phyloP scores from a whole-genome alignment of 768 basidiomycete genomes.

The Collybiopsis luxurians region DNA sequence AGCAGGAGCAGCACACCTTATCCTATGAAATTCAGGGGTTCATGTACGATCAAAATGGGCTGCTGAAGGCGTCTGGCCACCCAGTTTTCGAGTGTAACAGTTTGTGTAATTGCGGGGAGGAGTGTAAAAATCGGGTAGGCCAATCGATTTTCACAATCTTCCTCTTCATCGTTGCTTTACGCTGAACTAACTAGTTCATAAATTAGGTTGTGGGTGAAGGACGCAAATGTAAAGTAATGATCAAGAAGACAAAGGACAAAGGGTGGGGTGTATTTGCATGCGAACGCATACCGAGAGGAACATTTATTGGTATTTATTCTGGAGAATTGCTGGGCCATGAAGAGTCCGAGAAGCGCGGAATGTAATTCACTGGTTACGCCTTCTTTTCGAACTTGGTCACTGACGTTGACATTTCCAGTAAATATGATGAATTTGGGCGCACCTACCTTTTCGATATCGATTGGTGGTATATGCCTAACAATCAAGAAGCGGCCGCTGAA shows the following conservation, averaged over 20 bases:
- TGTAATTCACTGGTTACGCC: constrained; percentile 36
- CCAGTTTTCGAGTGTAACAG: constrained; percentile 89
- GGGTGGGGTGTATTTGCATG: constrained; percentile 90
- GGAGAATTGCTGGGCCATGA: constrained; percentile 77
- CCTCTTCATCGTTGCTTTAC: not conserved
- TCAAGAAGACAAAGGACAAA: constrained; percentile 71
- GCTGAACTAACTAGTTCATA: not conserved
- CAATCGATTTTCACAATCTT: not conserved
- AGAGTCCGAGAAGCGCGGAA: constrained; percentile 65
- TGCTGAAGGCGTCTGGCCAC: constrained; percentile 44
- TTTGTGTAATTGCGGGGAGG: constrained; percentile 75
- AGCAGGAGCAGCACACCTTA: constrained; percentile 45
- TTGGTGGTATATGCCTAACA: constrained; percentile 57
- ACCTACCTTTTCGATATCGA: constrained; percentile 87
- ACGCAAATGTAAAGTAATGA: constrained; percentile 55
- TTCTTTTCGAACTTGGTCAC: not conserved
- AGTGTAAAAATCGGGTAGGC: constrained; percentile 79
- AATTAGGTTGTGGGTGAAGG: constrained; percentile 82
- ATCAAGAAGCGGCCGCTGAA: constrained; percentile 27
- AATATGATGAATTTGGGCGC: constrained; percentile 70
- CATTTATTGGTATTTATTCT: constrained; percentile 81
- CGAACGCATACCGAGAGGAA: constrained; percentile 59
- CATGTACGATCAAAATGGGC: constrained; percentile 62
- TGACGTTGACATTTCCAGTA: constrained; percentile 32
- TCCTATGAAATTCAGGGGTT: constrained; percentile 45